phyloP scores from a whole-genome alignment of 2,329 filamentous ascomycete genomes.

The Ceratocystis albifundus region DNA sequence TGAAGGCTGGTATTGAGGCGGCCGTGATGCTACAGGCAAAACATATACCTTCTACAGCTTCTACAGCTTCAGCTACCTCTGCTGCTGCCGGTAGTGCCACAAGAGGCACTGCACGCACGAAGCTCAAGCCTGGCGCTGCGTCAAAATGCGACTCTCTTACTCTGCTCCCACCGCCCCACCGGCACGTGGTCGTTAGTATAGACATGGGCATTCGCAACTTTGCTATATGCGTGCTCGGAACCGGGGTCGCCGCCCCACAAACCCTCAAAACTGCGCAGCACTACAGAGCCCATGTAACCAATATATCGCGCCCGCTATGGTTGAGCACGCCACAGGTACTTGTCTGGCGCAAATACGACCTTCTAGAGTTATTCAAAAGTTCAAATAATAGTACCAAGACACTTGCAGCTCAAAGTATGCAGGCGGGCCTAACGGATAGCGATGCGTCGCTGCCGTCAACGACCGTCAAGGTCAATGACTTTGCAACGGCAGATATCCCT shows the following conservation, averaged over 20 bases:
- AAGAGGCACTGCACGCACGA: background rate
- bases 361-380: slow-evolving; percentile 1
- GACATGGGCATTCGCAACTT: slow-evolving; percentile 21
- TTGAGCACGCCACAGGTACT: slow-evolving; percentile 7
- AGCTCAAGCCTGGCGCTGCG: background rate
- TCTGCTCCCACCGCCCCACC: background rate
- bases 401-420: background rate
- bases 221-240: slow-evolving; percentile 14
- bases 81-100: background rate
- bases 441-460: background rate
- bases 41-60: background rate
- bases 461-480: background rate
- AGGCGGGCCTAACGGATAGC: background rate
- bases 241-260: background rate
- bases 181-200: slow-evolving; percentile 14
- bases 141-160: background rate
- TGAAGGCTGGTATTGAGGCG: slow-evolving; percentile 1
- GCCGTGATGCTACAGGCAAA: background rate
- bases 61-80: background rate
- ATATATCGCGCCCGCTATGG: slow-evolving; percentile 13
- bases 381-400: background rate
- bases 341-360: slow-evolving; percentile 16
- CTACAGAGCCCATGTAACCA: background rate
- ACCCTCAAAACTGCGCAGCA: background rate
- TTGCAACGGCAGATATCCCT: slow-evolving; percentile 18